Evolutionary conservation across 192 early-diverging fungal genomes (phyloP).

Genomic region (Geosiphon pyriformis): DNA sequence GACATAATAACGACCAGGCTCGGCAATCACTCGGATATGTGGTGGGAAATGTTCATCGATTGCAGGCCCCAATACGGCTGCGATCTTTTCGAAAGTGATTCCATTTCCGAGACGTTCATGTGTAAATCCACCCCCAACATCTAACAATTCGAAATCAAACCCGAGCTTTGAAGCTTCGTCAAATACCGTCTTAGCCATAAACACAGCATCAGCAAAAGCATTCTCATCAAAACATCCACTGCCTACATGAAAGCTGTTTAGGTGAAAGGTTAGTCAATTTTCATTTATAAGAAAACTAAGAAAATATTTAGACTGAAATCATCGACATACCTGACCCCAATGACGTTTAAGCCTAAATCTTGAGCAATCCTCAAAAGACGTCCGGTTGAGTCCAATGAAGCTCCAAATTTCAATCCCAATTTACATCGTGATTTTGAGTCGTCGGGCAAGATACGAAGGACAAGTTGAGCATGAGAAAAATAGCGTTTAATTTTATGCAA

Average conservation of each 20-base stretch:
- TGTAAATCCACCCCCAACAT: slow-evolving; percentile 96
- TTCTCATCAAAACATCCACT: slow-evolving; percentile 86
- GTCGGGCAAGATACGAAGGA: slow-evolving; percentile 93
- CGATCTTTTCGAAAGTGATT: slow-evolving; percentile 81
- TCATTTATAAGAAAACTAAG: neutral
- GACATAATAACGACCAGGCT: slow-evolving; percentile 96
- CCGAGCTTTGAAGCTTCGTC: slow-evolving; percentile 77
- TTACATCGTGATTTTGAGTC: slow-evolving; percentile 89
- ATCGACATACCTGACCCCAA: slow-evolving; percentile 60
- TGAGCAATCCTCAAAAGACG: slow-evolving; percentile 68
- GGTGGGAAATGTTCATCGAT: slow-evolving; percentile 76
- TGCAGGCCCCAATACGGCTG: slow-evolving; percentile 67
- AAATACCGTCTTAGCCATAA: slow-evolving; percentile 80
- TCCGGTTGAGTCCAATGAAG: slow-evolving; percentile 62
- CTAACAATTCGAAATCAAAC: slow-evolving; percentile 67
- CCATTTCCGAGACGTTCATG: slow-evolving; percentile 68
- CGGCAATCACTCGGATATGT: slow-evolving; percentile 91
- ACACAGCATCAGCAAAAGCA: slow-evolving; percentile 87
- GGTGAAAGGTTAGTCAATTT: neutral
- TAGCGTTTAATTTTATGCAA: slow-evolving; percentile 83
- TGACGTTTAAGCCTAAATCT: slow-evolving; percentile 76
- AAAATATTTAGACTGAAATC: neutral
- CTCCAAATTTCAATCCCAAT: slow-evolving; percentile 97
- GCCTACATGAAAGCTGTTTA: slow-evolving; percentile 90
- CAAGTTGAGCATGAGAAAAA: slow-evolving; percentile 77